These are phyloP conservation scores for Tagetes erecta DNA, from an alignment of 129 eudicot genomes.

Conservation along the genomic window DNA sequence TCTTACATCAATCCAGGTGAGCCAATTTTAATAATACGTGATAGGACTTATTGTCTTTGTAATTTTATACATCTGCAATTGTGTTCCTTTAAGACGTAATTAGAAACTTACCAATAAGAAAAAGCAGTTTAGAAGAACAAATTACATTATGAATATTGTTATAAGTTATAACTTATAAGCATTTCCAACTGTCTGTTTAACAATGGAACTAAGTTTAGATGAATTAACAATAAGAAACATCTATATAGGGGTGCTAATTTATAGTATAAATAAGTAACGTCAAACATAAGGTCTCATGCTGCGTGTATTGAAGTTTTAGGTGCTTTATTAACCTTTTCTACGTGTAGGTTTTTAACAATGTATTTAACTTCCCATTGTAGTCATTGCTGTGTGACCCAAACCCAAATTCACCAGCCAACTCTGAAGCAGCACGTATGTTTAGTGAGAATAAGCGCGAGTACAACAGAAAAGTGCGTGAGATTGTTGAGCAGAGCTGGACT, in stretches of 20 bases:
- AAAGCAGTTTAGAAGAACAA: neutral
- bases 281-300: neutral
- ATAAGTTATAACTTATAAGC: neutral
- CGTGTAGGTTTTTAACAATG: too few species aligned
- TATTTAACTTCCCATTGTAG: conserved; percentile 34
- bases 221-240: neutral
- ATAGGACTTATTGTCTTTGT: neutral
- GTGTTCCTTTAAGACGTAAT: neutral
- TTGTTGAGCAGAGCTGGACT: conserved; percentile 92
- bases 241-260: neutral
- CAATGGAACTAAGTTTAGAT: neutral
- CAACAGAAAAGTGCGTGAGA: conserved; percentile 69
- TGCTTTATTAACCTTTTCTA: neutral
- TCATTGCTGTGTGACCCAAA: conserved; percentile 77
- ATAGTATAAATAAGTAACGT: neutral
- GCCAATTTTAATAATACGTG: neutral
- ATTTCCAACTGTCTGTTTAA: neutral
- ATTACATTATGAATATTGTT: neutral
- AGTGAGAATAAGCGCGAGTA: conserved; percentile 81
- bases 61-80: conserved; percentile 1
- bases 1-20: conserved; percentile 85
- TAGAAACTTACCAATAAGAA: neutral
- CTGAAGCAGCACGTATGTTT: conserved; percentile 78
- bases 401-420: conserved; percentile 83
- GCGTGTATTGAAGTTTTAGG: neutral